Evolutionary conservation across 129 eudicot species (phyloP), one percentile per base, ranked within the genome.

Genomic region (carrot (Daucus carota)): DNA sequence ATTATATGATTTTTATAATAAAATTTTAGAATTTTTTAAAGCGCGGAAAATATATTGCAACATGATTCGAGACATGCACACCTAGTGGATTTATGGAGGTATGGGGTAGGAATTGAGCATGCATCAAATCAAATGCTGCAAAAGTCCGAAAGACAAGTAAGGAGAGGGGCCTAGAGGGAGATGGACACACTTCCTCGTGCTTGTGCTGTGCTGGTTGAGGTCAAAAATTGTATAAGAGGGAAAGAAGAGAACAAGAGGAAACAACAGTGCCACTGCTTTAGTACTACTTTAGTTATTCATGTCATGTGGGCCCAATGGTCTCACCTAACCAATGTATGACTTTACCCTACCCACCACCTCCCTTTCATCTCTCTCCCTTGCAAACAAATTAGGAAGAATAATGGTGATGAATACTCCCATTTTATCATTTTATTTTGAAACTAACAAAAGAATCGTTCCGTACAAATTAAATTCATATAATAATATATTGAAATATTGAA

Each of bases 281-380:
- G 12, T 28, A 63, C 40, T 24, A 57, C 65, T 63, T 63, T 63
- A 63, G 70, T 38, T 29, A 63, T 26, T 63, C 70, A 63, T 63
- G 70, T 63, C 68, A 26, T 63, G 40, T 29, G 38, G 22, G 20
- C 70, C 70, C 20, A 13, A 0, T 0, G 13, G 34, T 31, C 18
- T 63, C 70, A 62, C 69, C 69, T 62, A 62, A 62, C 69, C 15
- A 54, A n/a, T 8, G 7, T 12, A 54, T 54, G 0, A n/a, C 15
- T 54, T 54, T 24, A n/a, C 65, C 65, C 65, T 16, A 47, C 59
- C 59, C 65, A 2, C 65, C 31, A n/a, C 31, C 63, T 10, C 0
- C 63, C 29, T 20, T 6, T 54, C 14, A 8, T 54, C 26, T 54
- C 26, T 54, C 1, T 17, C 18, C 57, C 8, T 47, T 17, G 57